A percentile compares a stretch with the other conserved stretches of the same genome.
phyloP scores from a whole-genome alignment of 2,329 filamentous ascomycete genomes.

The Fusarium camptoceras region DNA sequence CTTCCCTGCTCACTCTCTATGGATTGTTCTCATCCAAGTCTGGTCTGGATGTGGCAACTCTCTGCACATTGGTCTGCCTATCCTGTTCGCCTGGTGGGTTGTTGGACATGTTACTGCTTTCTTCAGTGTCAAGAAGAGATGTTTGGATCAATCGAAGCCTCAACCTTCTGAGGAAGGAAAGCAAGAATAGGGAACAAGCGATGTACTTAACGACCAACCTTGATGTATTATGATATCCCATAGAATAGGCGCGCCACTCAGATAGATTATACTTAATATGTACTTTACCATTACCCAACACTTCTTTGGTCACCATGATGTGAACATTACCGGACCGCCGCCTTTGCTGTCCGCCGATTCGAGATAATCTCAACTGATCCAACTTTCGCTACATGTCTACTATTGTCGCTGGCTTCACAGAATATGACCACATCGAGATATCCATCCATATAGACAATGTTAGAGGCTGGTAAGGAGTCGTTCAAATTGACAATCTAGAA shows the following conservation, averaged over 20 bases:
- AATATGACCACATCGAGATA: neutral
- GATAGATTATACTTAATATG: neutral
- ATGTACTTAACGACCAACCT: neutral
- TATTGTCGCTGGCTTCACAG: neutral
- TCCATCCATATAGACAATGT: neutral
- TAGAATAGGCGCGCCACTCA: neutral
- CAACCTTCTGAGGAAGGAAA: conserved; percentile 7
- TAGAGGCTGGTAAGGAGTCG: too few species aligned
- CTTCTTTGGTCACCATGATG: neutral
- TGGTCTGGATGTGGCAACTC: conserved; percentile 58
- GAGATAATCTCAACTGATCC: neutral
- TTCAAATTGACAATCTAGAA: neutral
- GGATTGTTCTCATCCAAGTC: conserved; percentile 54
- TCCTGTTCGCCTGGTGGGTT: conserved; percentile 57
- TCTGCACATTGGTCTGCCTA: conserved; percentile 54
- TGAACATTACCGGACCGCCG: too few species aligned
- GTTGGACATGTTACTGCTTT: conserved; percentile 41
- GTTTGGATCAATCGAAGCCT: conserved; percentile 26
- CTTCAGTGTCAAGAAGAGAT: conserved; percentile 44
- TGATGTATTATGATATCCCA: neutral
- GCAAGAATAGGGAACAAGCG: conserved; percentile 1
- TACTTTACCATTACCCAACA: neutral
- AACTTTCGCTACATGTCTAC: neutral
- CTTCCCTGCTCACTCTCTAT: conserved; percentile 52
- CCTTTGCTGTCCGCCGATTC: neutral